A percentile compares a stretch with the other conserved stretches of the same genome.
Conservation (phyloP, 179 eudicot species). For the Sideroxylon spinosum region DNA sequence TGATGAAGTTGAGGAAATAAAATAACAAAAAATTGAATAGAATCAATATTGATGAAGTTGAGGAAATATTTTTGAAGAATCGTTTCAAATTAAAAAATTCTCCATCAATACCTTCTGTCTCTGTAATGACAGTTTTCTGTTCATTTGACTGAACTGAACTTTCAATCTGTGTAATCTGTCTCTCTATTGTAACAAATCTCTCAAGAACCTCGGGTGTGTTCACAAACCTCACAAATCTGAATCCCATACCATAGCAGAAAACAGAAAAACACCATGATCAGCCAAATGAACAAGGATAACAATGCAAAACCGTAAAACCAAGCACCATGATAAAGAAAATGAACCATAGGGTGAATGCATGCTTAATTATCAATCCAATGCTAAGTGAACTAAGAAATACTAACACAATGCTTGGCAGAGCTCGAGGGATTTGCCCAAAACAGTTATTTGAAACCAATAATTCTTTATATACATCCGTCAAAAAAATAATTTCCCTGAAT, state of each 20-base stretch:
- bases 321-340: not conserved
- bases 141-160: conserved; percentile 54
- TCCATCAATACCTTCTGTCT: conserved; percentile 37
- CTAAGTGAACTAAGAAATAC: not conserved
- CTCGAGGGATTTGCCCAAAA: not conserved
- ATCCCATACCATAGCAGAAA: not conserved
- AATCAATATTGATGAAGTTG: not conserved
- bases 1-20: not conserved
- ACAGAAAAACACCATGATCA: not conserved
- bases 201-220: conserved; percentile 78
- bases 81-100: not conserved
- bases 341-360: not conserved
- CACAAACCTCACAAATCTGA: conserved; percentile 80
- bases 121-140: conserved; percentile 22
- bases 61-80: not conserved
- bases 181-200: conserved; percentile 65
- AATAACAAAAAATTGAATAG: not conserved
- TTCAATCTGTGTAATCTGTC: conserved; percentile 69
- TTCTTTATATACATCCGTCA: too few species aligned
- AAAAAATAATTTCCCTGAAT: too few species aligned
- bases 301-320: too few species aligned
- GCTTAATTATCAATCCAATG: not conserved
- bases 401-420: too few species aligned
- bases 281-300: not conserved
- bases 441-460: too few species aligned